Conservation (phyloP, 2,329 filamentous ascomycete species). For the Zymoseptoria tritici region DNA sequence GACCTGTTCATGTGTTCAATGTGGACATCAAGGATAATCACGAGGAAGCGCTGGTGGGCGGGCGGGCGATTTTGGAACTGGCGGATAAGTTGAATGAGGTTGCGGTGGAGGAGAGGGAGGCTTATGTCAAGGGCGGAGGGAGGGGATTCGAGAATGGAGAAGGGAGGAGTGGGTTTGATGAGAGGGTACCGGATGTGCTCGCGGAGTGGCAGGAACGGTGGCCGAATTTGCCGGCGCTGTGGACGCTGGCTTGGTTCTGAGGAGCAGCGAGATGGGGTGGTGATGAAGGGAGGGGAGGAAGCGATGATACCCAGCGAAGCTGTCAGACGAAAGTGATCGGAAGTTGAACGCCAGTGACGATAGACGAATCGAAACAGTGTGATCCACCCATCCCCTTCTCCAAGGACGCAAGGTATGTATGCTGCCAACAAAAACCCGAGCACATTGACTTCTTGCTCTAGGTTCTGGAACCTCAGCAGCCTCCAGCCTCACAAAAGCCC, state of each 20-base stretch:
- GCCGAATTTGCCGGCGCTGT: conserved; percentile 83
- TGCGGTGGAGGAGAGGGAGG: conserved; percentile 68
- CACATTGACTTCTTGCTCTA: too few relatives aligned
- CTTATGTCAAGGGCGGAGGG: conserved; percentile 56
- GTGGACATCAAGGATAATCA: conserved; percentile 98
- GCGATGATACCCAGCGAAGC: neutral
- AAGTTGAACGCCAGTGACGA: too few relatives aligned
- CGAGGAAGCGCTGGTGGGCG: conserved; percentile 86
- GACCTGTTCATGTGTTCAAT: conserved; percentile 95
- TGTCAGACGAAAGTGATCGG: too few relatives aligned
- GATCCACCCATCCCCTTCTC: too few relatives aligned
- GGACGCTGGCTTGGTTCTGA: conserved; percentile 93
- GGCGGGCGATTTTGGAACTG: conserved; percentile 83
- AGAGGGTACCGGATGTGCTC: conserved; percentile 84
- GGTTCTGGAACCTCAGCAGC: too few relatives aligned
- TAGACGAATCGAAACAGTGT: too few relatives aligned
- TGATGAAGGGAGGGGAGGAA: neutral
- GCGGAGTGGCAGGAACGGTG: conserved; percentile 91
- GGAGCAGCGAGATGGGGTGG: neutral
- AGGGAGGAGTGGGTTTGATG: conserved; percentile 74
- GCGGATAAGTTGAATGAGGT: conserved; percentile 76
- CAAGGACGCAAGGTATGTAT: too few relatives aligned
- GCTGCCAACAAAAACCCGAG: too few relatives aligned
- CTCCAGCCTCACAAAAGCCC: too few relatives aligned
- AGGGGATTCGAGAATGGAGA: conserved; percentile 66